These are phyloP conservation scores for Phytophthora pseudosyringae DNA, from an alignment of 352 stramenopile species.

Conservation along the genomic window DNA sequence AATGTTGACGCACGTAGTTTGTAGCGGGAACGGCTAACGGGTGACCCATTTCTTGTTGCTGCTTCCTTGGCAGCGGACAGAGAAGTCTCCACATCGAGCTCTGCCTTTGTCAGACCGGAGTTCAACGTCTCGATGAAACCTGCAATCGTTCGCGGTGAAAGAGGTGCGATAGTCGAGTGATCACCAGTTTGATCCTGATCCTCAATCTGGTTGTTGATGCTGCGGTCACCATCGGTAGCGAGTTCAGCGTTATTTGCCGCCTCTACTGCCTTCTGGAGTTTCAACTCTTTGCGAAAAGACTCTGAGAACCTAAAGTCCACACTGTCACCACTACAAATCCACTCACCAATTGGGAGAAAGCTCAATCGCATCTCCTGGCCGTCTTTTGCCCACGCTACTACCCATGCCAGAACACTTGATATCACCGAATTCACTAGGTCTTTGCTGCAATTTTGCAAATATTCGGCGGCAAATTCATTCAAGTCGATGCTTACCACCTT, in stretches of 20 bases:
- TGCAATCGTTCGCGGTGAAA: not conserved
- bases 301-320: constrained; percentile 46
- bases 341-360: constrained; percentile 62
- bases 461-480: constrained; percentile 34
- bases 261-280: not conserved
- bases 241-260: not conserved
- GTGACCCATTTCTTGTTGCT: constrained; percentile 7
- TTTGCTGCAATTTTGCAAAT: constrained; percentile 48
- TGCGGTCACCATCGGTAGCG: not conserved
- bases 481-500: constrained; percentile 36
- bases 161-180: not conserved
- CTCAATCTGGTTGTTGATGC: constrained; percentile 20
- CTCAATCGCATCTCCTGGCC: constrained; percentile 43
- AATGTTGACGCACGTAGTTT: constrained; percentile 22
- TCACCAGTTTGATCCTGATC: not conserved
- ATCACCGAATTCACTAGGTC: constrained; percentile 52
- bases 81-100: not conserved
- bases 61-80: constrained; percentile 6
- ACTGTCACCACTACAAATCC: constrained; percentile 43
- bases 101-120: not conserved
- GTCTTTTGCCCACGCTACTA: constrained; percentile 50
- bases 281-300: constrained; percentile 44
- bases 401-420: constrained; percentile 45
- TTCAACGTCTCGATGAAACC: not conserved
- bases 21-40: constrained; percentile 8